phyloP scores from a whole-genome alignment of 257 asterid species.

The Jaltomata sinuosa region DNA sequence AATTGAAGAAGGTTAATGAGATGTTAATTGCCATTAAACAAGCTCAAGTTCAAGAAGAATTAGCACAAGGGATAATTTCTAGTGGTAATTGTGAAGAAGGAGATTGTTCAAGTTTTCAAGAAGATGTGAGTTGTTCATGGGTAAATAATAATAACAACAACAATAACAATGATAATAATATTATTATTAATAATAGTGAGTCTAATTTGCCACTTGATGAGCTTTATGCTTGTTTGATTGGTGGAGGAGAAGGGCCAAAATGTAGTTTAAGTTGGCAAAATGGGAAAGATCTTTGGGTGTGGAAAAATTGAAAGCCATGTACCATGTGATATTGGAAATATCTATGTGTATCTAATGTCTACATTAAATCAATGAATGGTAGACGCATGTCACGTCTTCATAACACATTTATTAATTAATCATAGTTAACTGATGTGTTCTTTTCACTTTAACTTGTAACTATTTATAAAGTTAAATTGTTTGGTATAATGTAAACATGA shows the following conservation, averaged over 20 bases:
- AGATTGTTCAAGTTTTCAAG: constrained; percentile 39
- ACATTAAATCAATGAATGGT: background rate
- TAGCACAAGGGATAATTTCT: constrained; percentile 16
- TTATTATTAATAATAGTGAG: constrained; percentile 7
- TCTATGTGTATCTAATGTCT: background rate
- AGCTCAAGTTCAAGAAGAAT: constrained; percentile 6
- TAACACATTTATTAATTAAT: background rate
- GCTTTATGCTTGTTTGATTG: constrained; percentile 56
- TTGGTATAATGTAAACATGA: background rate
- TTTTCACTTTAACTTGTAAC: background rate
- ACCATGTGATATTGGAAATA: background rate
- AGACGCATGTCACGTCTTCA: background rate
- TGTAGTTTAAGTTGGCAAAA: background rate
- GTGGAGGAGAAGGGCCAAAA: constrained; percentile 18
- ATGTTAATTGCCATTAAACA: constrained; percentile 19
- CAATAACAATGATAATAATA: background rate
- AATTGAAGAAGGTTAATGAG: constrained; percentile 47
- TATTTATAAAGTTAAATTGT: background rate
- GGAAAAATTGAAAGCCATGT: background rate
- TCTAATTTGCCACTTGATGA: constrained; percentile 46
- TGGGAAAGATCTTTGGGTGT: background rate
- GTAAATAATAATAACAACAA: background rate
- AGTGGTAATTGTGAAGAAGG: constrained; percentile 51
- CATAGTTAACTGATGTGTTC: background rate
- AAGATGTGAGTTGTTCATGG: constrained; percentile 56